Percentiles rank a stretch among this genome's conserved stretches.
phyloP scores from a whole-genome alignment of 768 basidiomycete genomes.

The Omphalotus guepiniiformis region DNA sequence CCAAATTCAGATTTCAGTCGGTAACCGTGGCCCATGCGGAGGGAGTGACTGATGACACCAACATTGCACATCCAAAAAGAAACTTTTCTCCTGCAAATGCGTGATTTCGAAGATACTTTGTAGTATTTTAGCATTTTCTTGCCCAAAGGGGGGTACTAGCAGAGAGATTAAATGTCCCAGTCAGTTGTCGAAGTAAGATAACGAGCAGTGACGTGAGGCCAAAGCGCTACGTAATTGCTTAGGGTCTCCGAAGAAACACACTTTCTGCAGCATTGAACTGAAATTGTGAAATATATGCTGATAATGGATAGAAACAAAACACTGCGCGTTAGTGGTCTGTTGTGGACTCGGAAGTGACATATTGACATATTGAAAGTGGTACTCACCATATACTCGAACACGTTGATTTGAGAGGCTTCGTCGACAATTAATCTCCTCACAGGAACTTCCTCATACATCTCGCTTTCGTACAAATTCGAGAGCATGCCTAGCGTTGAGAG shows the following conservation, averaged over 20 bases:
- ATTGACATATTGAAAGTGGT: neutral
- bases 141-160: conserved; percentile 49
- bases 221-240: conserved; percentile 41
- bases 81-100: conserved; percentile 25
- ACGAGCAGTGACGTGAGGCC: neutral
- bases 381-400: conserved; percentile 44
- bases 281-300: conserved; percentile 44
- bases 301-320: neutral
- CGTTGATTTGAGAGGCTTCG: conserved; percentile 50
- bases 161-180: neutral
- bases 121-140: conserved; percentile 29
- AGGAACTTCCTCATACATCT: conserved; percentile 33
- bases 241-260: conserved; percentile 53
- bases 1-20: too few relatives aligned
- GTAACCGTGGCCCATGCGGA: too few relatives aligned
- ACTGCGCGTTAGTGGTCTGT: neutral
- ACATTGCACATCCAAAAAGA: conserved; percentile 50
- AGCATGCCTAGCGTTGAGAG: conserved; percentile 49
- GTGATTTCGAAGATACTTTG: conserved; percentile 32
- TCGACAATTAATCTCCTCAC: conserved; percentile 49
- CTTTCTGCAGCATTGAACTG: conserved; percentile 27
- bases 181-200: neutral
- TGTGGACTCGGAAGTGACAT: neutral
- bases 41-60: conserved; percentile 11
- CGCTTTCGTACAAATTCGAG: conserved; percentile 35